Base-by-base conservation (phyloP, 1,284 basidiomycete species). In the Anthracocystis panici-leucophaei region DNA sequence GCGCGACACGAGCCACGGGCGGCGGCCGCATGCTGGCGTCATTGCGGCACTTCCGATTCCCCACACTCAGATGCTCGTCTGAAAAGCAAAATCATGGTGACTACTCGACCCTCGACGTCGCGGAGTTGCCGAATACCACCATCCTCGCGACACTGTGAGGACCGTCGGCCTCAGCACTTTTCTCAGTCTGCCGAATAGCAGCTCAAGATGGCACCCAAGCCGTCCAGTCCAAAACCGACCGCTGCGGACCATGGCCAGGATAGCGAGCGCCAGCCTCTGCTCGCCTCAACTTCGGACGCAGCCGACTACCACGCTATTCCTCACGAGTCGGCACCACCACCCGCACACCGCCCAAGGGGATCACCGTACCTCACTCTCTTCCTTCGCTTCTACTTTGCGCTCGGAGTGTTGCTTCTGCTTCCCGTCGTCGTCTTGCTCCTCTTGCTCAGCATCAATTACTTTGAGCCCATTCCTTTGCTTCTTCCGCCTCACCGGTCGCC, bases 401-500 rank as follows among this genome's bases (percentile, higher is more conserved):
- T 66, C 20, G 73, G 75, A 29, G 58, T 65, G 45, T 35, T 79
- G 2, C 67, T 79, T 18, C 50, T 76, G 52, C 64, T 76, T 1
- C 66, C 57, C 31, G 65, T 65, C 44, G 65, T 65, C 31, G 44
- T 65, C 25, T 21, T 74, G 44, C 59, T 72, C 54, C 57, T 78
- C 16, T 53, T 78, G 8, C 76, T 80, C 21, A 20, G 48, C 35
- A 65, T 76, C 66, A 75, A 76, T 59, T 61, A 61, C 46, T 67
- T 76, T 38, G 59, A 69, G 14, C 78, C 76, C 33, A 70, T 78
- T 20, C 73, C 78, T 14, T 41, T 71, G 12, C 70, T 80, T 12
- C 65, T 78, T 1, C 76, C 76, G 5, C 63, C 68, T 12, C 73
- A 75, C n/a, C 66, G 65, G 35, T 71, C 69, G 8, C 76, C 76